phyloP scores from a whole-genome alignment of 208 protist species.

The Sergeia podlipaevii region DNA sequence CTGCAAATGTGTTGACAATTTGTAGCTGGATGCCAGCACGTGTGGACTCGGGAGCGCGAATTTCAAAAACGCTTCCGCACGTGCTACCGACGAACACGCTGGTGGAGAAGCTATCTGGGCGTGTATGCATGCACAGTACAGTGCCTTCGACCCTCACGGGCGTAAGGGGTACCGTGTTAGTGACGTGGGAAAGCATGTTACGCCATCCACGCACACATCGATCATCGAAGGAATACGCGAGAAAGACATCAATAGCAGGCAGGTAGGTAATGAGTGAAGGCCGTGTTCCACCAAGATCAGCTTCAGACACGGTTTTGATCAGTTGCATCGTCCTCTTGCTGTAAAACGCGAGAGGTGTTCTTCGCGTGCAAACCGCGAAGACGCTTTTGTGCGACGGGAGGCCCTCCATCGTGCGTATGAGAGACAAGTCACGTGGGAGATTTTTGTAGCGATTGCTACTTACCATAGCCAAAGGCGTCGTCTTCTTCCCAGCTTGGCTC shows the following conservation, averaged over 20 bases:
- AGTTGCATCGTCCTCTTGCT: constrained; percentile 43
- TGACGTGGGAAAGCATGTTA: constrained; percentile 16
- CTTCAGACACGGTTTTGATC: constrained; percentile 26
- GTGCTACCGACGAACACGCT: constrained; percentile 56
- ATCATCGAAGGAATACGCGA: constrained; percentile 47
- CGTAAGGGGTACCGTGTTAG: constrained; percentile 19
- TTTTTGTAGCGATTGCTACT: background rate
- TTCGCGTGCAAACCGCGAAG: constrained; percentile 52
- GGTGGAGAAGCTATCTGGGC: constrained; percentile 27
- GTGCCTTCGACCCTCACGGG: constrained; percentile 29
- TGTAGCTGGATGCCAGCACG: constrained; percentile 21
- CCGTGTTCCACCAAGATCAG: constrained; percentile 24
- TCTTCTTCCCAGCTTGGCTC: too few species aligned
- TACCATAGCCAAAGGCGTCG: background rate
- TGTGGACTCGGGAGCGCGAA: constrained; percentile 30
- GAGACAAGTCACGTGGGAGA: constrained; percentile 26
- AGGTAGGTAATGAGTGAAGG: constrained; percentile 55
- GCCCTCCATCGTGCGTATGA: constrained; percentile 42
- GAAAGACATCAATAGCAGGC: constrained; percentile 38
- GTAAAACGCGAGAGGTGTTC: constrained; percentile 39
- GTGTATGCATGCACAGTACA: constrained; percentile 30
- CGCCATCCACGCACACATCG: constrained; percentile 49
- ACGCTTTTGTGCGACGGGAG: constrained; percentile 41
- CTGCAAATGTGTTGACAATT: constrained; percentile 20
- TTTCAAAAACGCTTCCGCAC: constrained; percentile 38